A percentile compares a stretch with the other conserved stretches of the same genome.
Conservation (phyloP, 495 filamentous ascomycete genomes). For the Aspergillus funiculosus region DNA sequence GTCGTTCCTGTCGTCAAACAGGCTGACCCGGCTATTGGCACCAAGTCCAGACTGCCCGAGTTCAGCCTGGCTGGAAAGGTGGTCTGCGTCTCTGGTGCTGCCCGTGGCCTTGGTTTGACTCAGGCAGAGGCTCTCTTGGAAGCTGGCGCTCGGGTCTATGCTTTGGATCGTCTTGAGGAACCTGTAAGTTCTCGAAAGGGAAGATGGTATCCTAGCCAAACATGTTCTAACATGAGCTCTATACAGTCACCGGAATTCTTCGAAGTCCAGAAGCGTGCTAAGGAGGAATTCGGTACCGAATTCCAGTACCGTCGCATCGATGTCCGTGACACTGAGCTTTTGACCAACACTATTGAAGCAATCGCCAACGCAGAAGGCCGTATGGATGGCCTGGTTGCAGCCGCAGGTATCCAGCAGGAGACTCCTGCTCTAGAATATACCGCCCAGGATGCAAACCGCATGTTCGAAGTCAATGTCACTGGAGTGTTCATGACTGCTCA, state of each 20-base stretch:
- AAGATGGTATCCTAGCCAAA: not conserved
- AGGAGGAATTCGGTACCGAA: conserved; percentile 58
- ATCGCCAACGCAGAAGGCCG: conserved; percentile 68
- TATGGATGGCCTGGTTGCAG: conserved; percentile 71
- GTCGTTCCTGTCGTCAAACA: conserved; percentile 18
- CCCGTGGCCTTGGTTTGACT: conserved; percentile 69
- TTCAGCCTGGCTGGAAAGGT: conserved; percentile 76
- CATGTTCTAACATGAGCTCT: conserved; percentile 1
- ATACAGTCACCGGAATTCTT: conserved; percentile 55
- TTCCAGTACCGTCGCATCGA: conserved; percentile 78
- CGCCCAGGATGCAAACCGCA: conserved; percentile 57
- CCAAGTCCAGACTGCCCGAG: conserved; percentile 56
- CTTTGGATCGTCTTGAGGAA: conserved; percentile 42
- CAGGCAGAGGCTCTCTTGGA: conserved; percentile 77
- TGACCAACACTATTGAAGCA: conserved; percentile 60
- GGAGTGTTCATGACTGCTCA: conserved; percentile 72
- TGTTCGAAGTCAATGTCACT: conserved; percentile 72
- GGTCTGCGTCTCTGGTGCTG: conserved; percentile 71
- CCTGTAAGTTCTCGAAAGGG: conserved; percentile 35
- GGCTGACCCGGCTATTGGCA: conserved; percentile 28
- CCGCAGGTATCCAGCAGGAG: conserved; percentile 68
- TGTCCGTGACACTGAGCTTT: conserved; percentile 65
- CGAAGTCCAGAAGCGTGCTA: conserved; percentile 57
- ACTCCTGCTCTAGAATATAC: conserved; percentile 65
- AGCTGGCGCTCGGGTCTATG: conserved; percentile 61